Percentiles rank a stretch among this genome's conserved stretches.
Evolutionary conservation across 805 yeast species (phyloP).

Genomic region (Suhomyces faveliae): DNA sequence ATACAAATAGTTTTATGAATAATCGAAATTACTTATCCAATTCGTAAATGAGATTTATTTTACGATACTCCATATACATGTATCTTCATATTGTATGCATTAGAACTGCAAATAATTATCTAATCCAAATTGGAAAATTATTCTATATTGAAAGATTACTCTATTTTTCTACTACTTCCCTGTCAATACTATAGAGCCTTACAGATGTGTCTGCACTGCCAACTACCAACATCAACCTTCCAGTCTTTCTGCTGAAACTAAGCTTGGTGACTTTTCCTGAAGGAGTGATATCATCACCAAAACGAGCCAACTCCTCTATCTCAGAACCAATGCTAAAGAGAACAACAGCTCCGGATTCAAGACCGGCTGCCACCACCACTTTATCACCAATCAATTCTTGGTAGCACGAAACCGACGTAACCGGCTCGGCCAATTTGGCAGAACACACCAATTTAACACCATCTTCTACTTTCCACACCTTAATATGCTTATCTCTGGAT

Average conservation of each 20-base stretch:
- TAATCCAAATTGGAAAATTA: too few species aligned
- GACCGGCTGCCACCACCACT: slow-evolving; percentile 57
- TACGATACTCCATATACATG: too few species aligned
- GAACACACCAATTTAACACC: slow-evolving; percentile 35
- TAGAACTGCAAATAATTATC: too few species aligned
- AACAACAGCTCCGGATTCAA: slow-evolving; percentile 63
- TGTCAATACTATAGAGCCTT: slow-evolving; percentile 37
- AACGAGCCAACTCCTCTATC: slow-evolving; percentile 21
- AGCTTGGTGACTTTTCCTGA: slow-evolving; percentile 61
- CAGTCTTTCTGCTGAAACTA: slow-evolving; percentile 46
- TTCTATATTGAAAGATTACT: too few species aligned
- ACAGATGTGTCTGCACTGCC: slow-evolving; percentile 68
- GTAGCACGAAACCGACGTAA: slow-evolving; percentile 65
- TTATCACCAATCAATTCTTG: slow-evolving; percentile 24
- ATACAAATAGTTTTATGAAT: too few species aligned
- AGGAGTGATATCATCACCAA: slow-evolving; percentile 50
- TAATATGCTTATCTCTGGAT: slow-evolving; percentile 79
- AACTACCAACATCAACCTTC: slow-evolving; percentile 47
- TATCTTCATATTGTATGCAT: too few species aligned
- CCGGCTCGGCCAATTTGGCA: slow-evolving; percentile 52
- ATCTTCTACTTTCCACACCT: slow-evolving; percentile 59
- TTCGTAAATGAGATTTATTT: too few species aligned
- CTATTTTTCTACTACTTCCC: too few species aligned
- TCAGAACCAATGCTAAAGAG: slow-evolving; percentile 38
- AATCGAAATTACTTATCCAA: too few species aligned